Evolutionary conservation across 1,139 yeast genomes (phyloP), one percentile per base, ranked within the genome.

Genomic region (Wickerhamiella pararugosa): DNA sequence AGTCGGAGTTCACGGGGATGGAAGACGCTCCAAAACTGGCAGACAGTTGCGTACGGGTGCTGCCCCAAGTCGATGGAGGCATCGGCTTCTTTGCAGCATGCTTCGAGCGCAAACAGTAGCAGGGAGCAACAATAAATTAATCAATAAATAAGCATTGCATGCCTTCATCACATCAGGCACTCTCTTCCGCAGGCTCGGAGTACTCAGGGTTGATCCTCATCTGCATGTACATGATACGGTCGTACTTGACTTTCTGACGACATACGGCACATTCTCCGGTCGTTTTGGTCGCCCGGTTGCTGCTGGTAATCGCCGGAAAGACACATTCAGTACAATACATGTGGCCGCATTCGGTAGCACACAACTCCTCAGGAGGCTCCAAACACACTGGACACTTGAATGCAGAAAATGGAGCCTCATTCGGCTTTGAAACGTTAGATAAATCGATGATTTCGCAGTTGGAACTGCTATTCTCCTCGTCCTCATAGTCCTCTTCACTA

Each of bases 61-160:
- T 76, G 37, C 95, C 97, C 0, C 79, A 75, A 50, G 79, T 73
- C 43, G 97, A 90, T 57, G 96, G 97, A 32, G 98, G 98, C 8
- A 90, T 90, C 52, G 98, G 98, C 0, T 90, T 90, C 57, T 90
- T 90, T 62, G 97, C 96, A 1, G 97, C 82, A 1, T 76, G 83
- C 44, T 80, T 81, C 57, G 72, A 76, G 40, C 49, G 56, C 26
- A 21, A 25, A 4, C 34, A 34, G 31, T 5, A 7, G 8, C 34
- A 27, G 11, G 11, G 31, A 29, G 31, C 31, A n/a, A 3, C 31
- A n/a, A n/a, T 29, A 29, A n/a, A n/a, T 29, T 29, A 8, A 29
- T 29, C 31, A 29, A 29, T 29, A 29, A 29, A 29, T 29, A 29
- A 29, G 31, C 31, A 8, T 8, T 29, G 31, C n/a, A n/a, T 8